These are phyloP conservation scores for Naegleria fowleri DNA, from an alignment of 208 protist genomes.

Conservation along the genomic window DNA sequence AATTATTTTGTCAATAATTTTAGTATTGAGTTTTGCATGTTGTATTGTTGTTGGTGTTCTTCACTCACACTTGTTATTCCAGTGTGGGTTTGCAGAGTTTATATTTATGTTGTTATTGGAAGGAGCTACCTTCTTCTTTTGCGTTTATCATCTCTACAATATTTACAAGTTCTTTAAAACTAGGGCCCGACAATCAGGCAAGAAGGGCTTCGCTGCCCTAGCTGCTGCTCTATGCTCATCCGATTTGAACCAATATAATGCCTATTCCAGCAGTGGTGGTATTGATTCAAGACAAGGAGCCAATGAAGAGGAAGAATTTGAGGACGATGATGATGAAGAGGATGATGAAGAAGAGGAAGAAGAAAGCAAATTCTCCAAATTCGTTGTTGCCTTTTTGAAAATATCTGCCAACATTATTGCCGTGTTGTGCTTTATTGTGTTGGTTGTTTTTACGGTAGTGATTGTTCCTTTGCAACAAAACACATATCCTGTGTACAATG, in stretches of 20 bases:
- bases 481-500: neutral
- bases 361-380: neutral
- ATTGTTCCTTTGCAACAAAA: constrained; percentile 2
- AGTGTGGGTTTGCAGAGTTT: constrained; percentile 24
- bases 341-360: constrained; percentile 13
- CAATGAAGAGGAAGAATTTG: neutral
- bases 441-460: neutral
- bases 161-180: constrained; percentile 27
- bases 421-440: neutral
- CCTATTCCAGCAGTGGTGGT: neutral
- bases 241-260: neutral
- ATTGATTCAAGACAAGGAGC: neutral
- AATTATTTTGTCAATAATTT: neutral
- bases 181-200: neutral
- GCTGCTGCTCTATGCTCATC: neutral
- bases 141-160: neutral
- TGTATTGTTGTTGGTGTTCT: neutral
- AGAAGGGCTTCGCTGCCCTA: neutral
- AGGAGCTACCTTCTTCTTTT: neutral
- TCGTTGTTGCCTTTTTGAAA: neutral
- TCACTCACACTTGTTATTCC: neutral
- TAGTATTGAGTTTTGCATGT: neutral
- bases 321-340: constrained; percentile 1
- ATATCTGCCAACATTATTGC: neutral
- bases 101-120: neutral